Percentiles rank a stretch among this genome's conserved stretches.
These are phyloP conservation scores for Ascoidea rubescens DNA, from an alignment of 805 yeast species.

Conservation along the genomic window DNA sequence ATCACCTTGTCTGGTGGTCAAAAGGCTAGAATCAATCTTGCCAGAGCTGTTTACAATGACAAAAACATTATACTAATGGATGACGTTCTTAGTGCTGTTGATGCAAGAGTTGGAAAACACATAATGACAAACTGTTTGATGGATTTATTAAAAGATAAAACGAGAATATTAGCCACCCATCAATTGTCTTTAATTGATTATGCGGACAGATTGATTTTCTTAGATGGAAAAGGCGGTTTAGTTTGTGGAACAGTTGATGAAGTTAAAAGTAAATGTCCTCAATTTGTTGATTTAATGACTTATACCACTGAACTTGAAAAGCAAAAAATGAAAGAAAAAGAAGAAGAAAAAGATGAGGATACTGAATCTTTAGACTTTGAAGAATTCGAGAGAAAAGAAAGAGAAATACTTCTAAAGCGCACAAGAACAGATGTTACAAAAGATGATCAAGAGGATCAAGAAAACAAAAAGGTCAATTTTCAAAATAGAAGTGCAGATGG, in stretches of 20 bases:
- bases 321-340: slow-evolving; percentile 15
- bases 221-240: slow-evolving; percentile 47
- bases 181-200: slow-evolving; percentile 49
- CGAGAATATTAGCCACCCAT: slow-evolving; percentile 66
- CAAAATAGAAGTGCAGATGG: slow-evolving; percentile 17
- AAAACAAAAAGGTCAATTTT: slow-evolving; percentile 10
- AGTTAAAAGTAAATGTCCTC: slow-evolving; percentile 24
- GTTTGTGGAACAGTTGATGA: slow-evolving; percentile 43
- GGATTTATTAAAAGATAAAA: slow-evolving; percentile 35
- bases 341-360: slow-evolving; percentile 14
- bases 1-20: slow-evolving; percentile 71
- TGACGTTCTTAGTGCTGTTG: slow-evolving; percentile 67
- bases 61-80: slow-evolving; percentile 52
- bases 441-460: slow-evolving; percentile 1
- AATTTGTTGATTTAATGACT: slow-evolving; percentile 35
- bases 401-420: too few relatives aligned
- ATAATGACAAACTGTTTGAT: slow-evolving; percentile 47
- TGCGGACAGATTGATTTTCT: slow-evolving; percentile 51
- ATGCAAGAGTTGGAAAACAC: slow-evolving; percentile 62
- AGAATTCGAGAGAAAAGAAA: slow-evolving; percentile 3
- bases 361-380: slow-evolving; percentile 11
- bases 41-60: slow-evolving; percentile 55
- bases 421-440: too few relatives aligned
- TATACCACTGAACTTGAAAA: slow-evolving; percentile 22
- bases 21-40: slow-evolving; percentile 57